Base-by-base conservation (phyloP, 2,329 filamentous ascomycete species). In the Xylariomycetidae sp. region DNA sequence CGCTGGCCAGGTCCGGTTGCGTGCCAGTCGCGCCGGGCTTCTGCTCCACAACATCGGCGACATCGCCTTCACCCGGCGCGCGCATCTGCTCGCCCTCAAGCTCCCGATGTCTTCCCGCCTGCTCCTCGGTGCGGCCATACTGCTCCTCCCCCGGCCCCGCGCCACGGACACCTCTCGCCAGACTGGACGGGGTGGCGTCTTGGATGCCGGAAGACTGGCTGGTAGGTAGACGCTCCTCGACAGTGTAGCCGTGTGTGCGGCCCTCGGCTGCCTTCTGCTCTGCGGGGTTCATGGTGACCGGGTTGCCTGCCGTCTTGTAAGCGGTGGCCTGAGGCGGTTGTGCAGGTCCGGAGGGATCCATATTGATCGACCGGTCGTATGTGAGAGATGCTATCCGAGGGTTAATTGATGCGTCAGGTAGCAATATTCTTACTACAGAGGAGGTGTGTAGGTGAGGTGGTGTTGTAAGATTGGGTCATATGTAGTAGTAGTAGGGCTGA, bases 1-100 rank as follows among this genome's bases (percentile, higher is more conserved):
- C 51, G n/a, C 45, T 40, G 10, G 45, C 48, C 12, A 57, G 29
- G 39, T 57, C 53, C n/a, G 49, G 52, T 40, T 56, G 40, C 4
- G 34, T 29, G 6, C 53, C 51, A 8, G 29, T 38, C 3, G 52
- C 54, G 1, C 54, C 53, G 1, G 51, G 35, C 34, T 54, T 56
- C 2, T 38, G 29, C 15, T 42, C 34, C 5, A 57, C 53, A 2
- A 32, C 51, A 16, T 36, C 34, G 4, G 52, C 49, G 10, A 56
- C 49, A 14, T 44, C 41, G 18, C 54, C 53, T 34, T 57, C 54
- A 10, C 44, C 50, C 1, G 50, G 39, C 0, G 46, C 41, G 3
- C 46, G 39, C 52, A 57, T 55, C 40, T 52, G 43, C 1, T 52
- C 51, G 16, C 52, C 54, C 2, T 57, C 54, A 2, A 56, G 31